A percentile compares a stretch with the other conserved stretches of the same genome.
phyloP scores from a whole-genome alignment of 2,329 filamentous ascomycete species.

The Chaetomium sp. region DNA sequence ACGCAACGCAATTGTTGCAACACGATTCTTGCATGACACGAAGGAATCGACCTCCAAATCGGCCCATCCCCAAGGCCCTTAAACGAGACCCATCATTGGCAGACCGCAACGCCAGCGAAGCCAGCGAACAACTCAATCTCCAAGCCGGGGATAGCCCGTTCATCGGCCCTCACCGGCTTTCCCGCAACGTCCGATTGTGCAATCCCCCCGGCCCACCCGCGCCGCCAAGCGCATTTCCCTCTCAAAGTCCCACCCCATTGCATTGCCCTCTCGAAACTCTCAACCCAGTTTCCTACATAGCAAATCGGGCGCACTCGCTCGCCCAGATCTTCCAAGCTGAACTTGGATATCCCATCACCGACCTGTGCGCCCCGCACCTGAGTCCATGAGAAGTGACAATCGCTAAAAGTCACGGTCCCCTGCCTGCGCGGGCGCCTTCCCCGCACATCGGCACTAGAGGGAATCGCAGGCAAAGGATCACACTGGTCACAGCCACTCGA shows the following conservation, averaged over 20 bases:
- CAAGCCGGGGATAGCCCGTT: conserved; percentile 10
- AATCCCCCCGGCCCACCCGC: conserved; percentile 19
- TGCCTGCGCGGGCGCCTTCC: conserved; percentile 42
- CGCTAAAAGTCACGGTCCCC: conserved; percentile 57
- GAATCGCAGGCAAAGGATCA: conserved; percentile 21
- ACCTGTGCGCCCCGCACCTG: conserved; percentile 25
- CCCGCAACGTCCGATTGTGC: conserved; percentile 19
- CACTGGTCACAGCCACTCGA: conserved; percentile 17
- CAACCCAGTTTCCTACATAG: background rate
- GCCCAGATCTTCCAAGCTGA: background rate
- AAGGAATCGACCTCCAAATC: background rate
- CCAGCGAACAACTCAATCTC: background rate
- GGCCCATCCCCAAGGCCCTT: background rate
- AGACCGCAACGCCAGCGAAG: background rate
- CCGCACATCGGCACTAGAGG: conserved; percentile 37
- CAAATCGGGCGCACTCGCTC: conserved; percentile 1
- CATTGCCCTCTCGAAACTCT: conserved; percentile 3
- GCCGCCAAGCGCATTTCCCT: conserved; percentile 30
- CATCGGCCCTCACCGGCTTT: conserved; percentile 26
- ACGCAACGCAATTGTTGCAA: conserved; percentile 5
- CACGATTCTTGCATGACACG: background rate
- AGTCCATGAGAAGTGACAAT: conserved; percentile 61
- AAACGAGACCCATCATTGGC: background rate
- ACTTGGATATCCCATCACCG: background rate
- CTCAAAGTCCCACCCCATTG: conserved; percentile 25